A percentile compares a stretch with the other conserved stretches of the same genome.
phyloP scores from a whole-genome alignment of 768 basidiomycete species.

The Fomitopsis pulvina region DNA sequence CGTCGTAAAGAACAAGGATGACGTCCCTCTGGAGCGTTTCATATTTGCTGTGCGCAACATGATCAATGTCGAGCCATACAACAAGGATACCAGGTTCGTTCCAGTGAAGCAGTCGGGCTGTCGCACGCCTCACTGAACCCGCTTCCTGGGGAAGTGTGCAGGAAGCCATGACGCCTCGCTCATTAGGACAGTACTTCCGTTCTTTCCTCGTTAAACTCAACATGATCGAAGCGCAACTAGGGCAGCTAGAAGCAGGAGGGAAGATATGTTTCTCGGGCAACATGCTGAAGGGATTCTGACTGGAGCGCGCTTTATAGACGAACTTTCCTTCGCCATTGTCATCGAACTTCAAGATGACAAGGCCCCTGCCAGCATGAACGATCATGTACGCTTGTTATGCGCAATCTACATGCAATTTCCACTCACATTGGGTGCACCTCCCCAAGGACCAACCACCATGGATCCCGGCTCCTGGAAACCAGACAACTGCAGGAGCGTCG shows the following conservation, averaged over 20 bases:
- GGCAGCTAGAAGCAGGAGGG: constrained; percentile 52
- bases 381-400: constrained; percentile 29
- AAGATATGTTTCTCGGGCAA: constrained; percentile 6
- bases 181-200: constrained; percentile 72
- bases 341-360: constrained; percentile 70
- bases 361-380: constrained; percentile 44
- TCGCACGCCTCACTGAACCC: background rate
- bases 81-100: constrained; percentile 64
- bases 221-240: constrained; percentile 70
- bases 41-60: constrained; percentile 84
- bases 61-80: constrained; percentile 61
- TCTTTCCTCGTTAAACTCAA: constrained; percentile 77
- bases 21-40: constrained; percentile 82
- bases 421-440: background rate
- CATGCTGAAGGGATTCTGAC: background rate
- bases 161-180: constrained; percentile 56
- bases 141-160: constrained; percentile 45
- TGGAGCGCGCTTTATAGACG: constrained; percentile 19
- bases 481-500: constrained; percentile 62
- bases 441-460: constrained; percentile 65
- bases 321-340: constrained; percentile 77
- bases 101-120: background rate
- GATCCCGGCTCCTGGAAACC: constrained; percentile 65
- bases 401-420: background rate
- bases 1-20: constrained; percentile 77